Percentiles rank a stretch among this genome's conserved stretches.
Evolutionary conservation across 192 early-diverging fungal species (phyloP).

Genomic region (Gamsiella multidivaricata): DNA sequence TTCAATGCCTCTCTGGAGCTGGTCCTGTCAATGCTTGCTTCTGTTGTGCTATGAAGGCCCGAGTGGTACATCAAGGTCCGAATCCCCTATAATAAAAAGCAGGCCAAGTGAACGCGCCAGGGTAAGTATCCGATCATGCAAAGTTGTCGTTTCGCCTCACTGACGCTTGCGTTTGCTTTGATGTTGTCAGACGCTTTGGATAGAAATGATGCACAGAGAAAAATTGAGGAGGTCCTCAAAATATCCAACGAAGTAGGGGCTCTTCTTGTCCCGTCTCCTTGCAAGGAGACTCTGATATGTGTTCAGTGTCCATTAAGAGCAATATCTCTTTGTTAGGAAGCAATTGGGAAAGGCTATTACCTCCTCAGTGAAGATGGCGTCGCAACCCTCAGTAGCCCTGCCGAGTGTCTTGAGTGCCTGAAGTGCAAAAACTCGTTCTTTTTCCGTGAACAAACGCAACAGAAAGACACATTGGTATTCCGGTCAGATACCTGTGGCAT

Average conservation of each 20-base stretch:
- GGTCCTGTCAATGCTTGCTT: conserved; percentile 42
- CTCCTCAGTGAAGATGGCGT: conserved; percentile 63
- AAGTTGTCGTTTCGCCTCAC: no score
- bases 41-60: conserved; percentile 26
- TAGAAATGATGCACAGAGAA: no score
- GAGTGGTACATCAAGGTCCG: conserved; percentile 47
- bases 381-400: conserved; percentile 67
- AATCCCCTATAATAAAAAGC: conserved; percentile 43
- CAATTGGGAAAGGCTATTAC: conserved; percentile 52
- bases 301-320: no score
- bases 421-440: conserved; percentile 64
- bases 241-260: no score
- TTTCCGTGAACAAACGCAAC: neutral
- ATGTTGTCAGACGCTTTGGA: no score
- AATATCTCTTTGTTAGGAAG: no score
- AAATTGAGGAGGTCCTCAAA: no score
- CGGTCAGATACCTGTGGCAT: neutral
- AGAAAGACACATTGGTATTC: neutral
- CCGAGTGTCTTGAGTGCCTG: conserved; percentile 69
- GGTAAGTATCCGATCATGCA: no score
- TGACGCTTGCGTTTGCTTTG: no score
- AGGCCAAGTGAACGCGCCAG: no score
- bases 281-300: no score
- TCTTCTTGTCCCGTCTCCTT: no score
- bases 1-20: conserved; percentile 69